Evolutionary conservation across 306 rosid genomes (phyloP), one percentile per base, ranked within the genome.

Genomic region (Canavalia gladiata): DNA sequence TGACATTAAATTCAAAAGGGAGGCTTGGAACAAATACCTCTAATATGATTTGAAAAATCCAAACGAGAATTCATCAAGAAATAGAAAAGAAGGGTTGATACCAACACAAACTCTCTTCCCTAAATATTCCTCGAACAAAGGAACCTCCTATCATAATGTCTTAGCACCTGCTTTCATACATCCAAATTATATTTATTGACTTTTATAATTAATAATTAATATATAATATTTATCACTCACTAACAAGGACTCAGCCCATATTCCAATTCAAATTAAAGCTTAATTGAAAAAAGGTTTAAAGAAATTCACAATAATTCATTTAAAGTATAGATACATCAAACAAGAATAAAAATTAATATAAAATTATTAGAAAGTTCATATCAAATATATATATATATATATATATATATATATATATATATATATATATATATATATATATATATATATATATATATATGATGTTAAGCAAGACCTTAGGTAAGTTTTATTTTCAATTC

Each of bases 71-170:
- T 96, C 98, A 59, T 96, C 99, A 55, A 96, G 97, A 84, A 96
- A 89, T 63, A 96, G 82, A 81, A 93, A 91, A 35, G 98, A 96
- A 69, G 99, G 99, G 68, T 96, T 96, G 78, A 93, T 84, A 13
- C 99, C 99, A 18, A 96, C 92, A 80, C 94, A 87, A 73, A 96
- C 99, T 81, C 99, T 87, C 86, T 92, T 94, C 99, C 42, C 99
- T 97, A 1, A 98, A 96, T 25, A 96, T 86, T 62, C 99, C 99
- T 1, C 98, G 84, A 81, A 96, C 94, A 79, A 92, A 93, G 51
- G 98, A 90, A 64, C 99, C 98, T 28, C 99, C 99, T 66, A 96
- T 96, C 94, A 93, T 89, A 41, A 94, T 93, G 88, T 93, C 98
- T 84, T 96, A 96, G 87, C 99, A 93, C 90, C 99, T 96, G 83